Evolutionary conservation across 1,139 yeast genomes (phyloP), one percentile per base, ranked within the genome.

Genomic region (Yamadazyma membranifaciens): DNA sequence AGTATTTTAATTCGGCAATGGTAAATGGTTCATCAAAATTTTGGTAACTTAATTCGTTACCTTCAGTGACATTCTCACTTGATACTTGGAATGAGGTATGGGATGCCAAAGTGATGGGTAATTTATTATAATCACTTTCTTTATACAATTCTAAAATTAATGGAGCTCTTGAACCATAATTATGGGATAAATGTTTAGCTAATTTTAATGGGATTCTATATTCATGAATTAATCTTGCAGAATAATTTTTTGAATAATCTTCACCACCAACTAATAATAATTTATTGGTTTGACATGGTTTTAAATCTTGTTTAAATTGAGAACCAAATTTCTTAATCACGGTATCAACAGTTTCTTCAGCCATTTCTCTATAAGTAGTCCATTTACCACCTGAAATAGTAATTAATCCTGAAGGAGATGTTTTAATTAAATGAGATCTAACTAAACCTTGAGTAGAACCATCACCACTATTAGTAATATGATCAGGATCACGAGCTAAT

Each of bases 331-430:
- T 64, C 56, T 78, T 73, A 41, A 87, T 74, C 44, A 87, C 80
- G 51, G 80, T 81, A 63, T 87, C 85, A 39, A 91, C 83, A 37
- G 96, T 87, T 69, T 91, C 96, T 68, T 89, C 83, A 29, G 98
- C 96, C 98, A 91, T 91, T 69, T 88, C 96, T 69, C 98, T 80
- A 71, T 89, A 91, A 32, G 98, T 91, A 43, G 98, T 91, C 98
- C 98, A 91, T 68, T 91, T 91, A 64, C 98, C 98, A 57, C 98
- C 98, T 24, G 96, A 85, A 54, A 91, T 86, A 37, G 98, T 91
- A 38, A 91, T 74, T 52, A 91, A 75, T 17, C 92, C 94, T 38
- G 84, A 73, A 44, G 74, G 79, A 16, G 95, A 79, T 34, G 80
- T 75, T 54, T 85, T 77, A 45, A 91, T 77, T 59, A 91, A 73